A percentile compares a stretch with the other conserved stretches of the same genome.
phyloP scores from a whole-genome alignment of 768 basidiomycete genomes.

The Phylloporus sp. region DNA sequence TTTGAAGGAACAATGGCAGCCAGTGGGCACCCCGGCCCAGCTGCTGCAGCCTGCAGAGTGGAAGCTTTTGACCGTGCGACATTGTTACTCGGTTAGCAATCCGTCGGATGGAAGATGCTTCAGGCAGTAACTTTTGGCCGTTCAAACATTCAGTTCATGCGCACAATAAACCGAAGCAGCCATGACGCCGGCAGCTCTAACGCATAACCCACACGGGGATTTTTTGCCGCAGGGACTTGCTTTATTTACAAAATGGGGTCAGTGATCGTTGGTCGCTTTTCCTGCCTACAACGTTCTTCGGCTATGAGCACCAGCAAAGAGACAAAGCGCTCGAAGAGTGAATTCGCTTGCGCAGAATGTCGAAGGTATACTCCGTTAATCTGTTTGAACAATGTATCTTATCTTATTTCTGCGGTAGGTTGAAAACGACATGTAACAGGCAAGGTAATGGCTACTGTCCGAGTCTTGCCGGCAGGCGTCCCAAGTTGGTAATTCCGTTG shows the following conservation, averaged over 20 bases:
- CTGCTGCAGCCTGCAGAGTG: no score
- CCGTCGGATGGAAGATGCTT: no score
- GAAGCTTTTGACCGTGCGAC: no score
- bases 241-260: no score
- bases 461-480: neutral
- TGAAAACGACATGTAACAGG: constrained; percentile 28
- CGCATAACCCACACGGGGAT: neutral
- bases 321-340: constrained; percentile 21
- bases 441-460: constrained; percentile 9
- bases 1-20: no score
- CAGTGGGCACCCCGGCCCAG: no score
- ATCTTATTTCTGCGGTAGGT: constrained; percentile 8
- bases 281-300: neutral
- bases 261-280: neutral
- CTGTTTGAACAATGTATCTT: neutral
- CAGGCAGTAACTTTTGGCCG: no score
- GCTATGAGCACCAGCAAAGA: constrained; percentile 19
- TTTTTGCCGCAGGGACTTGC: constrained; percentile 4
- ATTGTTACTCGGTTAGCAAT: no score
- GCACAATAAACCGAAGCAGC: no score
- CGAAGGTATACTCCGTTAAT: constrained; percentile 18
- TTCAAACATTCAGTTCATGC: no score
- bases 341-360: constrained; percentile 33
- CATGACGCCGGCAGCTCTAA: no score
- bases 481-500: constrained; percentile 1